A percentile compares a stretch with the other conserved stretches of the same genome.
phyloP scores from a whole-genome alignment of 331 rosid species.

The Malus hybrid region DNA sequence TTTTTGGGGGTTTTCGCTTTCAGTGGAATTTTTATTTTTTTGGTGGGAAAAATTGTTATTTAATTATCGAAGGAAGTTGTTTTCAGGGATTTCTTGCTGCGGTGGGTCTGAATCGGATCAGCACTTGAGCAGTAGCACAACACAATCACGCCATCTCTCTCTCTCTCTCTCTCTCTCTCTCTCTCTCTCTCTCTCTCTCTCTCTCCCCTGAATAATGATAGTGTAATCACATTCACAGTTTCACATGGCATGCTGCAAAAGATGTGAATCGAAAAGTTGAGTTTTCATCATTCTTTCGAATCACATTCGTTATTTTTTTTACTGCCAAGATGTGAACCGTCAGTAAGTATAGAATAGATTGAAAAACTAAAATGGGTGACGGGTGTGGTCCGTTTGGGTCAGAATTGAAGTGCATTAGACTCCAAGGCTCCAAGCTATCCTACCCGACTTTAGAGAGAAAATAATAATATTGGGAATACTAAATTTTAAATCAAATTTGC shows the following conservation, averaged over 20 bases:
- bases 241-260: not conserved
- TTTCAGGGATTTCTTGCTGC: slow-evolving; percentile 35
- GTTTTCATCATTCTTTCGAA: not conserved
- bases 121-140: slow-evolving; percentile 16
- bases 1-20: slow-evolving; percentile 24
- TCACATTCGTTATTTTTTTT: not conserved
- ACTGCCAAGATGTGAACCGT: too few species aligned
- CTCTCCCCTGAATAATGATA: slow-evolving; percentile 19
- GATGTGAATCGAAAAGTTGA: not conserved
- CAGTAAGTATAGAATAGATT: too few species aligned
- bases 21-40: not conserved
- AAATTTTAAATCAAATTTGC: too few species aligned
- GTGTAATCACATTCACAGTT: slow-evolving; percentile 33
- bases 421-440: too few species aligned
- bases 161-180: too few species aligned
- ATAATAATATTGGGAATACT: rapidly evolving
- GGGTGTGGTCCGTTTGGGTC: too few species aligned
- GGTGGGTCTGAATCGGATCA: slow-evolving; percentile 12
- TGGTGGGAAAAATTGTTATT: not conserved
- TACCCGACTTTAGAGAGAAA: too few species aligned
- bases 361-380: too few species aligned
- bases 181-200: slow-evolving; percentile 9
- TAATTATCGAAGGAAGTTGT: not conserved
- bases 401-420: too few species aligned
- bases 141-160: slow-evolving; percentile 35